Conservation (phyloP, 257 asterid genomes). For the Jacaranda mimosifolia region DNA sequence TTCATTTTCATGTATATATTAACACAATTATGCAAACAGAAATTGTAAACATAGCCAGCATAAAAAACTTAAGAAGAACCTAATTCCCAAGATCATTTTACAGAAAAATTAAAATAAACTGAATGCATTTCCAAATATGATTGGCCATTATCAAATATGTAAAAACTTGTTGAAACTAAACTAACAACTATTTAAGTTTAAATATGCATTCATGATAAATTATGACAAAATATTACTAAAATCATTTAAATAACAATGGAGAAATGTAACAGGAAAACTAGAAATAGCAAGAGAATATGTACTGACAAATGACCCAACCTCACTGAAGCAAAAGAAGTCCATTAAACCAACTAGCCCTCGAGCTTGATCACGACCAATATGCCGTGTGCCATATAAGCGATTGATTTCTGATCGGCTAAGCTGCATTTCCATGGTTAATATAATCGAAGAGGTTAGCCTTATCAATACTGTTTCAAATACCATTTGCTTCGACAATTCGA, state of each 20-base stretch:
- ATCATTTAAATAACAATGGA: neutral
- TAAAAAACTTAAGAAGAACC: too few species aligned
- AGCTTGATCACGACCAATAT: constrained; percentile 94
- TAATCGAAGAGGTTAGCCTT: neutral
- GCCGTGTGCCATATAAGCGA: constrained; percentile 84
- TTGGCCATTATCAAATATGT: too few species aligned
- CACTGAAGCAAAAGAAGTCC: constrained; percentile 99
- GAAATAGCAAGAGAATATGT: constrained; percentile 14
- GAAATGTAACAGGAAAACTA: constrained; percentile 19
- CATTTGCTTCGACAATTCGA: constrained; percentile 12
- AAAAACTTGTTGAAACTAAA: too few species aligned
- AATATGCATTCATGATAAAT: constrained; percentile 3
- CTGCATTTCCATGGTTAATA: constrained; percentile 53
- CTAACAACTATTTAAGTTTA: too few species aligned
- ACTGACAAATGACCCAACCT: constrained; percentile 62
- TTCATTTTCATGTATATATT: too few species aligned
- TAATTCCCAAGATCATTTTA: too few species aligned
- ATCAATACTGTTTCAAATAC: neutral
- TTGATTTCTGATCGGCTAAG: constrained; percentile 78
- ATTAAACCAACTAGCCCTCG: constrained; percentile 86
- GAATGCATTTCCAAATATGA: too few species aligned
- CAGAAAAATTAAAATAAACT: too few species aligned
- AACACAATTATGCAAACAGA: too few species aligned
- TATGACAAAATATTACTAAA: neutral
- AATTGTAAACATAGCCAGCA: too few species aligned